phyloP scores from a whole-genome alignment of 495 filamentous ascomycete genomes.

The Daldinia bambusicola region DNA sequence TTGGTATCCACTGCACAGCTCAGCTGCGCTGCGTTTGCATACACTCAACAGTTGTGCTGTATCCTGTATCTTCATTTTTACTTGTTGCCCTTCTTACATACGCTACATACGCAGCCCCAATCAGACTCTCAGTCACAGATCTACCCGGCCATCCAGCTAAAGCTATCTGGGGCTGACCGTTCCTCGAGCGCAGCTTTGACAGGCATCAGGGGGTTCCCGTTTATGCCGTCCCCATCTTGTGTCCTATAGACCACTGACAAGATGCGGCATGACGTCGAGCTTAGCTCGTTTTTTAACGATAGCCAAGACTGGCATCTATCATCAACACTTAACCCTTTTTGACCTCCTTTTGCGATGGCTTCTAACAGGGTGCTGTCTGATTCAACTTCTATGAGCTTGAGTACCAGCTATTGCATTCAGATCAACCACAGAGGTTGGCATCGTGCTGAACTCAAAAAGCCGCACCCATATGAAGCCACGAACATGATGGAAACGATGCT shows the following conservation, averaged over 20 bases:
- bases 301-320: conserved; percentile 38
- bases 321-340: conserved; percentile 43
- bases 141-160: conserved; percentile 19
- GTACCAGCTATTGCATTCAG: conserved; percentile 11
- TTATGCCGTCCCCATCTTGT: conserved; percentile 36
- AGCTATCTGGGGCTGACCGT: conserved; percentile 29
- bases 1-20: conserved; percentile 33
- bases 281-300: conserved; percentile 26
- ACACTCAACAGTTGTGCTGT: no score
- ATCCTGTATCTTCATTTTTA: conserved; percentile 19
- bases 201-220: conserved; percentile 29
- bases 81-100: conserved; percentile 36
- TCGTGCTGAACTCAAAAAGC: conserved; percentile 7
- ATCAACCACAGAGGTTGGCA: conserved; percentile 16
- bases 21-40: not conserved
- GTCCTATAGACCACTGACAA: conserved; percentile 36
- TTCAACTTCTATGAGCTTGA: conserved; percentile 22
- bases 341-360: conserved; percentile 30
- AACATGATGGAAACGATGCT: conserved; percentile 14
- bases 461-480: conserved; percentile 18
- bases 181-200: conserved; percentile 35
- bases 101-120: conserved; percentile 37
- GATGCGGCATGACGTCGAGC: conserved; percentile 39
- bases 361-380: conserved; percentile 31
- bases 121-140: conserved; percentile 35